Evolutionary conservation across 75 land plant genomes (phyloP), one percentile per base, ranked within the genome.

Genomic region (Selaginella moellendorffii): DNA sequence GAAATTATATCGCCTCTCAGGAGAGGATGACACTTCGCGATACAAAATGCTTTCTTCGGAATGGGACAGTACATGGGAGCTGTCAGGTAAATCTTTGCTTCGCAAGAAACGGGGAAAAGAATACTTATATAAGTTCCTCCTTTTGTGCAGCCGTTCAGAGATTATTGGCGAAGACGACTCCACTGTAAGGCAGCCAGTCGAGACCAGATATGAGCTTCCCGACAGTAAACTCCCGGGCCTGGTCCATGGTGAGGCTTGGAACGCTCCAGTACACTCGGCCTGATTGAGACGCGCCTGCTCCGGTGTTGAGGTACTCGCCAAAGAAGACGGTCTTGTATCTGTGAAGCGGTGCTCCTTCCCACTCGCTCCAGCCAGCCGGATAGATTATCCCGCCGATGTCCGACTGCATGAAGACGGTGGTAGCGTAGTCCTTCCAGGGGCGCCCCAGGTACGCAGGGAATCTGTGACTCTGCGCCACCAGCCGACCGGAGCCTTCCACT

Each of bases 361-460:
- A 2, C 21, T 19, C 8, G 9, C 9, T 8, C 59, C 8, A 19
- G n/a, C 59, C 59, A 9, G 59, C 59, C 5, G 59, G 59, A 24
- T 56, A 21, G 8, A 56, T 56, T 9, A 56, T 56, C 25, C 25
- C 5, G n/a, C 24, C 59, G 23, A 21, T 25, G 19, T 56, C 17
- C 17, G 23, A 56, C 19, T 56, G 59, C 25, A 56, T 2, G 24
- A 56, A 56, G 9, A 56, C 59, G 2, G 59, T 21, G 5, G 17
- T 56, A 25, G 59, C 5, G n/a, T 56, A 56, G 59, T 21, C 23
- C 59, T 56, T 56, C 59, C 59, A 56, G 2, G 59, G 59, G 5
- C 59, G 59, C 23, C 59, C 59, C 59, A 56, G 59, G 24, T 56
- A 56, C 8, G 59, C 59, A 24, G 83, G 81, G 14, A 36, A 36